Evolutionary conservation across 2,329 filamentous ascomycete genomes (phyloP).

Genomic region (Sporothrix euskadiensis): DNA sequence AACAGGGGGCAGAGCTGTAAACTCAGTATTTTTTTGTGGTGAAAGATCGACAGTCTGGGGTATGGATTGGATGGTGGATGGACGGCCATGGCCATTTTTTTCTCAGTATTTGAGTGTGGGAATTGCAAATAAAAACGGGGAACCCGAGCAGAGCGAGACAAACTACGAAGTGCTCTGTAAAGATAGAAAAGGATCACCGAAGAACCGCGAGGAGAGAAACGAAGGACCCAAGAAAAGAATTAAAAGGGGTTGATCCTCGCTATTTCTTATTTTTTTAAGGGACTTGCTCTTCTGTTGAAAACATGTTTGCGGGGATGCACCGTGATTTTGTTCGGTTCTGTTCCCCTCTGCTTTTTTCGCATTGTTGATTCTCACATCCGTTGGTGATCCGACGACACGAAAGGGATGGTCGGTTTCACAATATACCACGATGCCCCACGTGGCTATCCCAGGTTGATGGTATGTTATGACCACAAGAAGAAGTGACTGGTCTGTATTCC

Average conservation of each 20-base stretch:
- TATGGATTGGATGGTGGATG: not conserved
- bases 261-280: not conserved
- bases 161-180: too few relatives aligned
- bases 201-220: not conserved
- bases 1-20: not conserved
- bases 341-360: not conserved
- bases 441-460: not conserved
- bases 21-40: not conserved
- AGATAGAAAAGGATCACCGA: too few relatives aligned
- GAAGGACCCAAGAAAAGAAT: not conserved
- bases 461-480: not conserved
- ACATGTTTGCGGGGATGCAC: not conserved
- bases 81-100: not conserved
- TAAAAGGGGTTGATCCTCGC: not conserved
- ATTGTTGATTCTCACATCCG: not conserved
- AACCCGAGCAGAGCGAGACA: not conserved
- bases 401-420: not conserved
- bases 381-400: slow-evolving; percentile 2
- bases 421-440: slow-evolving; percentile 16
- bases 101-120: not conserved
- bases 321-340: not conserved
- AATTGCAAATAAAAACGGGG: not conserved
- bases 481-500: not conserved
- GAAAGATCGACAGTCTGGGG: slow-evolving; percentile 4
- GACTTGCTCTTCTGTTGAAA: not conserved